Percentiles rank a stretch among this genome's conserved stretches.
Evolutionary conservation across 257 asterid species (phyloP).

Genomic region (Linderniella brevidens): DNA sequence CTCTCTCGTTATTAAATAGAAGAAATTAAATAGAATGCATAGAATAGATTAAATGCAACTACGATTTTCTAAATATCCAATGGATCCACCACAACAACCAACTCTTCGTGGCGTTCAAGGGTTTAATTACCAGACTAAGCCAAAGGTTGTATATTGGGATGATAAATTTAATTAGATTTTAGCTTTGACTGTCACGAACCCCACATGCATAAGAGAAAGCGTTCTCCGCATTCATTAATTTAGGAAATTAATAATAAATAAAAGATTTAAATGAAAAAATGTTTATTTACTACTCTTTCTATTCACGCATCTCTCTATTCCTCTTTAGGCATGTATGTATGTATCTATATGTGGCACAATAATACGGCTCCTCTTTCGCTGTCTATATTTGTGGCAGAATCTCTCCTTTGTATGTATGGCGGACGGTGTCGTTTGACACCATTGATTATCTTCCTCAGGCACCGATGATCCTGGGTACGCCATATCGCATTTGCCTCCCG

Average conservation of each 20-base stretch:
- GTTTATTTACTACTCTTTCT: slow-evolving; percentile 1
- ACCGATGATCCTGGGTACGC: slow-evolving; percentile 45
- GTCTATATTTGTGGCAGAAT: slow-evolving; percentile 13
- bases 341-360: too few relatives aligned
- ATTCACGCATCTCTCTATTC: background rate
- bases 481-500: slow-evolving; percentile 15
- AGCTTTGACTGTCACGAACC: slow-evolving; percentile 25
- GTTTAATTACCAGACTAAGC: too few relatives aligned
- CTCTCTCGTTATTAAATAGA: too few relatives aligned
- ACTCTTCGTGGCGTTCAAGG: too few relatives aligned
- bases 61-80: too few relatives aligned
- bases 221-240: slow-evolving; percentile 17
- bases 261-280: slow-evolving; percentile 1
- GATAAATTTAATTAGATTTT: slow-evolving; percentile 1
- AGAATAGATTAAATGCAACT: too few relatives aligned
- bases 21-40: too few relatives aligned
- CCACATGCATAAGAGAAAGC: too few relatives aligned
- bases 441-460: slow-evolving; percentile 23
- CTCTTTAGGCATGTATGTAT: too few relatives aligned
- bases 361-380: slow-evolving; percentile 4
- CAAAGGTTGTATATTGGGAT: too few relatives aligned
- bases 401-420: slow-evolving; percentile 15
- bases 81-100: too few relatives aligned
- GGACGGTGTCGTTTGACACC: slow-evolving; percentile 19
- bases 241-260: too few relatives aligned